phyloP scores from a whole-genome alignment of 2,329 filamentous ascomycete species.

The Aureobasidium namibiae region DNA sequence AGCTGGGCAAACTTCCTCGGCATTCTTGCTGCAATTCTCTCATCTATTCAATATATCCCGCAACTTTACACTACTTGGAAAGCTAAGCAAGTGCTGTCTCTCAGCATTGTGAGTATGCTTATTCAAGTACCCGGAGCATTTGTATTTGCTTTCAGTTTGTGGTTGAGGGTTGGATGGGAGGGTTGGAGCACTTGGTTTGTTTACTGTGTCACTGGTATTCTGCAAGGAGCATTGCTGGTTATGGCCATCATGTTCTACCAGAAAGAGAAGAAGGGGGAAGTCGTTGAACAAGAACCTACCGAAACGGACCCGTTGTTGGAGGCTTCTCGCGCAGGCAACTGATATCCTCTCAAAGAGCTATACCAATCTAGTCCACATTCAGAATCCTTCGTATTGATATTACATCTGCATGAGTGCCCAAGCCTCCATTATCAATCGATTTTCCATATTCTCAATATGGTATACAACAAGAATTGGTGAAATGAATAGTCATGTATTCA shows the following conservation, averaged over 20 bases:
- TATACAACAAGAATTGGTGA: no score
- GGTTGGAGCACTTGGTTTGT: slow-evolving; percentile 97
- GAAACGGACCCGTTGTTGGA: slow-evolving; percentile 3
- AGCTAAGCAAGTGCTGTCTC: slow-evolving; percentile 76
- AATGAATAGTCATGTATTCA: no score
- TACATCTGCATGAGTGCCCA: no score
- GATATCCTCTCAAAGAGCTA: no score
- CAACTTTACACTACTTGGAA: slow-evolving; percentile 89
- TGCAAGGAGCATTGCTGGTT: slow-evolving; percentile 72
- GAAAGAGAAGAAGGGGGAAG: not conserved
- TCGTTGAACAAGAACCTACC: slow-evolving; percentile 5
- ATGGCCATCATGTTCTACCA: slow-evolving; percentile 70
- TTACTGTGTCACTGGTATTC: slow-evolving; percentile 72
- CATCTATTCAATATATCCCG: slow-evolving; percentile 84
- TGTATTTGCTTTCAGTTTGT: slow-evolving; percentile 75
- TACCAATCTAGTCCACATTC: no score
- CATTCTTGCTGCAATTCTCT: slow-evolving; percentile 66
- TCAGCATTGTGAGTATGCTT: slow-evolving; percentile 96
- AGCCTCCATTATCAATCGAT: no score
- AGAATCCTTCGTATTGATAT: no score
- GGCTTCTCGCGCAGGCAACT: not conserved
- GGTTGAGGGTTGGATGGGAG: slow-evolving; percentile 60
- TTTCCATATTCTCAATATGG: no score
- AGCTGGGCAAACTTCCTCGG: slow-evolving; percentile 82
- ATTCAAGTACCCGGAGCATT: slow-evolving; percentile 93